Base-by-base conservation (phyloP, 257 asterid genomes). In the Petunia axillaris region DNA sequence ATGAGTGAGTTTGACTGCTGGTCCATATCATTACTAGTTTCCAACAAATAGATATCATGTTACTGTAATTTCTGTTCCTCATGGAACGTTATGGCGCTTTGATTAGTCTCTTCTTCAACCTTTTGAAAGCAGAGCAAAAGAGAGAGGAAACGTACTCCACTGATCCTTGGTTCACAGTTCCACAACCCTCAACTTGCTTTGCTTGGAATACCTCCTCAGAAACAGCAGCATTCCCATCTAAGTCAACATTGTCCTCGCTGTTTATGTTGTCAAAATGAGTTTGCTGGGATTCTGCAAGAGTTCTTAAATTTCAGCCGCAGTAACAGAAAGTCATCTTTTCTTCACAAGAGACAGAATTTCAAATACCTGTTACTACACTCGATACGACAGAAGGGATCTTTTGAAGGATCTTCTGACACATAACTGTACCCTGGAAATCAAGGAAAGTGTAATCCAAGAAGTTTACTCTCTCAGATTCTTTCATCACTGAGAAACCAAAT, bases 401-500 rank as follows among this genome's bases (percentile, higher is more conserved):
- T 35, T 57, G 82, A 48, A 95, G 77, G 77, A 84, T 64, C 82
- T 93, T 95, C 79, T 93, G 95, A 91, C 99, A 95, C 90, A 92
- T 68, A 46, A 82, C 63, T 4, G 98, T 91, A 59, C 93, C 98
- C 85, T 86, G 97, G 90, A 95, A 93, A 87, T 89, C 88, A 35
- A 95, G 93, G 81, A 95, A 92, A 75, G 91, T 88, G 79, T 75
- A 86, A 50, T 78, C 88, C 35, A 86, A 87, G 81, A 92, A 89
- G 70, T 87, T 84, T 67, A 88, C 64, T 82, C 94, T 84, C 83
- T 91, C 98, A 2, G 91, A 83, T 79, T 85, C 79, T 75, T 64
- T 79, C 95, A 93, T 86, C 86, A 67, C 77, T 3, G 96, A 91
- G 86, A 92, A 93, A 36, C 97, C 97, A 70, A 95, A 93, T 70